Percentiles rank a stretch among this genome's conserved stretches.
Evolutionary conservation across 2,329 filamentous ascomycete species (phyloP).

Genomic region (Cytospora piceae): DNA sequence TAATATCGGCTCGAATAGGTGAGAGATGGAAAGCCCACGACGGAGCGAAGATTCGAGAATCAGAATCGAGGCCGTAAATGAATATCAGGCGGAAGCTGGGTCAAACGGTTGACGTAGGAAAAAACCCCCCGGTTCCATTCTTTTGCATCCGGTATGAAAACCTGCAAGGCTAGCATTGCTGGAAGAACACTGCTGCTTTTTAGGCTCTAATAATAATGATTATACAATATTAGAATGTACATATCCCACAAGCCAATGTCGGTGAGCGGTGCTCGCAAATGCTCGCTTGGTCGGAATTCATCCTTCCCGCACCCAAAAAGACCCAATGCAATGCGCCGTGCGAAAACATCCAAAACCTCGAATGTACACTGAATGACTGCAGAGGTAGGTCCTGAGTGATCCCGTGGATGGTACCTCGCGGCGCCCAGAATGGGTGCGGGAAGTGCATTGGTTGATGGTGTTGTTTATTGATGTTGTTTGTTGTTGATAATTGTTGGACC

Average conservation of each 20-base stretch:
- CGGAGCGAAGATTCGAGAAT: neutral
- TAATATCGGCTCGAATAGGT: neutral
- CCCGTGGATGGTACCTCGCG: neutral
- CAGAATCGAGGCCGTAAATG: neutral
- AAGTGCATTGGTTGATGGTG: slow-evolving; percentile 13
- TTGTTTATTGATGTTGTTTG: slow-evolving; percentile 9
- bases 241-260: slow-evolving; percentile 35
- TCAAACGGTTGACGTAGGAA: neutral
- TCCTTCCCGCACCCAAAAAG: slow-evolving; percentile 24
- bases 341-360: slow-evolving; percentile 17
- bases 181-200: slow-evolving; percentile 18
- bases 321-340: slow-evolving; percentile 24
- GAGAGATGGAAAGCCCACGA: neutral
- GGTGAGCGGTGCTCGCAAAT: slow-evolving; percentile 27
- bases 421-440: slow-evolving; percentile 8
- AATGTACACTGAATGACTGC: slow-evolving; percentile 17
- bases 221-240: slow-evolving; percentile 46
- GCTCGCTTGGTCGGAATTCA: slow-evolving; percentile 29
- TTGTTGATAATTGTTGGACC: slow-evolving; percentile 13
- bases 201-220: slow-evolving; percentile 37
- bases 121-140: neutral
- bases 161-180: slow-evolving; percentile 22
- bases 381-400: neutral
- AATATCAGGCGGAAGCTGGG: neutral
- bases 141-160: neutral